phyloP scores from a whole-genome alignment of 345 rosid genomes.

The Clarkia xantiana region DNA sequence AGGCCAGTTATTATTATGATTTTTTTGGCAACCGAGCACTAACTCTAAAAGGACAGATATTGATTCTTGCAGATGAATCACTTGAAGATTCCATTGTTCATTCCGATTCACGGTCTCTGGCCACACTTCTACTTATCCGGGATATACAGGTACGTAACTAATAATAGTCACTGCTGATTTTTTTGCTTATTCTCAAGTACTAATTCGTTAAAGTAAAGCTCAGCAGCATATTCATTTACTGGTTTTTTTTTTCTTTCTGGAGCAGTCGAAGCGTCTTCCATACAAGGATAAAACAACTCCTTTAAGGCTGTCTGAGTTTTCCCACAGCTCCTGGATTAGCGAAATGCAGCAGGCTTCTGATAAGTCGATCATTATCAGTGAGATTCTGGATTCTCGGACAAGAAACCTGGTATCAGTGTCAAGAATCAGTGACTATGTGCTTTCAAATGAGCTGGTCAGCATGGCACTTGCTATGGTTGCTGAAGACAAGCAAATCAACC shows the following conservation, averaged over 20 bases:
- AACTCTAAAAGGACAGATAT: constrained; percentile 60
- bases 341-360: constrained; percentile 93
- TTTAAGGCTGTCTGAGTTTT: constrained; percentile 40
- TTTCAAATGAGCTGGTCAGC: constrained; percentile 81
- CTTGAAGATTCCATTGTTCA: constrained; percentile 86
- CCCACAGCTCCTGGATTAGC: constrained; percentile 79
- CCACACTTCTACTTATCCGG: constrained; percentile 90
- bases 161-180: not conserved
- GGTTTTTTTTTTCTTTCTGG: constrained; percentile 1
- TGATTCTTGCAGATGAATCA: constrained; percentile 96
- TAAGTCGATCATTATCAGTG: constrained; percentile 73
- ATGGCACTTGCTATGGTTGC: constrained; percentile 98
- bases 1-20: no score
- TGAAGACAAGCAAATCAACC: constrained; percentile 89
- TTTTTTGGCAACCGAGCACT: constrained; percentile 16
- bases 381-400: constrained; percentile 88
- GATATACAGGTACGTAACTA: constrained; percentile 73
- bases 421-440: constrained; percentile 83
- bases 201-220: not conserved
- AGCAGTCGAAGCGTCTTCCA: constrained; percentile 85
- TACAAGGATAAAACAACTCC: constrained; percentile 36
- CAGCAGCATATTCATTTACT: not conserved
- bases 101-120: constrained; percentile 87
- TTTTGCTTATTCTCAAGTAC: not conserved
- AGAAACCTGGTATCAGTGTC: constrained; percentile 86